phyloP scores from a whole-genome alignment of 768 basidiomycete genomes.

The Leccinellum rugosiceps region DNA sequence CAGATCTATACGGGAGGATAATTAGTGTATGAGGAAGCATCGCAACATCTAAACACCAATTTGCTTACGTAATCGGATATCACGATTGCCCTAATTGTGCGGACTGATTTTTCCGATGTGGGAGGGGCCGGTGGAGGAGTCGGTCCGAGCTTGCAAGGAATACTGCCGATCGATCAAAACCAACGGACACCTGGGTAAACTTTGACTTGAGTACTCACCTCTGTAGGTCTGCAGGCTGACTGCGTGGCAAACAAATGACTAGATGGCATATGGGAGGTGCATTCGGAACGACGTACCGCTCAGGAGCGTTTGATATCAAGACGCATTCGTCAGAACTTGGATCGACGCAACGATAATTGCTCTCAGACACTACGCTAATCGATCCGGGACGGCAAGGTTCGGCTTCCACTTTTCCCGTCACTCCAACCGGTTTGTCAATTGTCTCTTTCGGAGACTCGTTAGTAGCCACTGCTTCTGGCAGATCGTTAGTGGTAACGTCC shows the following conservation, averaged over 20 bases:
- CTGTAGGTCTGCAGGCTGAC: constrained; percentile 9
- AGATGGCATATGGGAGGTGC: neutral
- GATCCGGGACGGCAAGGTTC: neutral
- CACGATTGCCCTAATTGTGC: constrained; percentile 30
- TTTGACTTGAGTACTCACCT: constrained; percentile 10
- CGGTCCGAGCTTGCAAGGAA: constrained; percentile 17
- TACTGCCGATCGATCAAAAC: constrained; percentile 6
- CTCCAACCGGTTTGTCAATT: neutral
- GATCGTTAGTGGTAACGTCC: neutral
- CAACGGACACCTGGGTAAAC: neutral
- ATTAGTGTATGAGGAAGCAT: neutral
- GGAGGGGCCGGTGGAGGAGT: neutral
- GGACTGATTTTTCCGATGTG: constrained; percentile 12
- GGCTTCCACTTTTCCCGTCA: neutral
- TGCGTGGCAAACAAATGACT: neutral
- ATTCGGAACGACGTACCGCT: constrained; percentile 8
- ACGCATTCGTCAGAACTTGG: neutral
- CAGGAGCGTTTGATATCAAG: neutral
- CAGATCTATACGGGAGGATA: constrained; percentile 23
- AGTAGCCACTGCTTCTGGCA: too few relatives aligned
- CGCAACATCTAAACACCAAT: neutral
- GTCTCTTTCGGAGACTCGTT: neutral
- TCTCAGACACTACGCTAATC: constrained; percentile 26
- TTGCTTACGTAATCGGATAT: constrained; percentile 31
- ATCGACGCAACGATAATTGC: constrained; percentile 19